Conservation (phyloP, 345 rosid genomes). For the Pseudoturritis turrita region DNA sequence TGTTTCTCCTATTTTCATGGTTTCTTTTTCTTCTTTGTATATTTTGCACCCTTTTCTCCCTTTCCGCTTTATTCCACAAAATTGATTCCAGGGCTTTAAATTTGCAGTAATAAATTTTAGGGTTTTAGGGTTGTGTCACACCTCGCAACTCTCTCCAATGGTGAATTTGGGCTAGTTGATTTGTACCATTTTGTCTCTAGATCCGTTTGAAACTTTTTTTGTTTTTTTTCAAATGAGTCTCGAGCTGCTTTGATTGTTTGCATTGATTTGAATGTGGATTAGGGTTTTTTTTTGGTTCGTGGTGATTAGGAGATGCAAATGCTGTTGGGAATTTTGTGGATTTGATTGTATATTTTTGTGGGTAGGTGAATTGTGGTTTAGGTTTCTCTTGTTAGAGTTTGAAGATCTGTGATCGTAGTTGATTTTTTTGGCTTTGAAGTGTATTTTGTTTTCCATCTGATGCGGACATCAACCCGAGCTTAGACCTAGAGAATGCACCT, state of each 20-base stretch:
- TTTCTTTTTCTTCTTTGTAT: not conserved
- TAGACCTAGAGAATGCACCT: too few relatives aligned
- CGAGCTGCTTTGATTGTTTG: not conserved
- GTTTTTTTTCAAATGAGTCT: conserved; percentile 9
- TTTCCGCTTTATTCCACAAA: not conserved
- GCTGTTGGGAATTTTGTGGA: not conserved
- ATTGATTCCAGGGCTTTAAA: not conserved
- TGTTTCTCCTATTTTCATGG: conserved; percentile 13
- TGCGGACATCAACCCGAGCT: too few relatives aligned
- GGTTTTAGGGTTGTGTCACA: not conserved
- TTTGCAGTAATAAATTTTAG: conserved; percentile 4
- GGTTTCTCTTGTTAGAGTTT: not conserved
- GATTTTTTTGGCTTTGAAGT: not conserved
- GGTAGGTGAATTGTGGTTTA: conserved; percentile 20
- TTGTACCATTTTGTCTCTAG: not conserved
- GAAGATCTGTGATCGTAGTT: conserved; percentile 3
- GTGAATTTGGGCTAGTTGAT: too few relatives aligned
- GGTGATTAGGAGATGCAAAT: conserved; percentile 9
- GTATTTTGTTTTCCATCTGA: not conserved
- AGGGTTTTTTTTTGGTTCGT: not conserved
- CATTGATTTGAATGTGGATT: not conserved
- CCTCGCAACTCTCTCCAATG: not conserved
- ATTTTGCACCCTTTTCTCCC: not conserved
- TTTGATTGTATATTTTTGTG: not conserved
- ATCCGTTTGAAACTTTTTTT: conserved; percentile 22